These are phyloP conservation scores for Ensete glaucum DNA, from an alignment of 176 grass and related monocot genomes.

Conservation along the genomic window DNA sequence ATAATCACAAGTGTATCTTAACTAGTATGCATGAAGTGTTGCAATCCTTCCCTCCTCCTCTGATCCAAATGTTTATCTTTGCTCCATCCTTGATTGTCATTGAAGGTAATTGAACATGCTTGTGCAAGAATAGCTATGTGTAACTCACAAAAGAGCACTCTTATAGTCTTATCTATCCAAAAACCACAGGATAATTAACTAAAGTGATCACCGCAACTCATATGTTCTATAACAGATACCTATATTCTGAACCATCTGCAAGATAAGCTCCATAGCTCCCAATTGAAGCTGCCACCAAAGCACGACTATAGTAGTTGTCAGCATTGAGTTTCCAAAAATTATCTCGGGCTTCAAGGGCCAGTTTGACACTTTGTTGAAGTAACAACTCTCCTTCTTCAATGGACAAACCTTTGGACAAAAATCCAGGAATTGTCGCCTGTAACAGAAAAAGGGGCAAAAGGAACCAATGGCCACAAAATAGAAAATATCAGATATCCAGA, in stretches of 20 bases:
- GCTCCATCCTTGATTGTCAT: background rate
- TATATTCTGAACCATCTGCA: slow-evolving; percentile 84
- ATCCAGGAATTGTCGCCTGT: slow-evolving; percentile 70
- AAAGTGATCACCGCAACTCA: background rate
- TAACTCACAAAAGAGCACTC: background rate
- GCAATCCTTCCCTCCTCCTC: no score
- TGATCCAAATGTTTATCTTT: background rate
- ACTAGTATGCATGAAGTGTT: no score
- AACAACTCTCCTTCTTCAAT: slow-evolving; percentile 44
- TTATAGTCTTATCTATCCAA: background rate
- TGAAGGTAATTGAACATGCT: background rate
- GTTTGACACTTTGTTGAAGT: slow-evolving; percentile 41
- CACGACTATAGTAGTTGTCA: slow-evolving; percentile 40
- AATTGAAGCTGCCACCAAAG: slow-evolving; percentile 57
- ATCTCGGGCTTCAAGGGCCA: slow-evolving; percentile 52
- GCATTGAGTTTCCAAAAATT: slow-evolving; percentile 13
- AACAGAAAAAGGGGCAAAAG: background rate
- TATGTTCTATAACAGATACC: slow-evolving; percentile 20
- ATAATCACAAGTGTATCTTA: no score
- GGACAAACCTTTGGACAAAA: slow-evolving; percentile 53
- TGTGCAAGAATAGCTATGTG: background rate
- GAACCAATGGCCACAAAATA: background rate
- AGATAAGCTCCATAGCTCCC: slow-evolving; percentile 84
- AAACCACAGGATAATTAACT: no score
- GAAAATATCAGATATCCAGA: background rate